Base-by-base conservation (phyloP, 2,329 filamentous ascomycete species). In the Fusarium temperatum region DNA sequence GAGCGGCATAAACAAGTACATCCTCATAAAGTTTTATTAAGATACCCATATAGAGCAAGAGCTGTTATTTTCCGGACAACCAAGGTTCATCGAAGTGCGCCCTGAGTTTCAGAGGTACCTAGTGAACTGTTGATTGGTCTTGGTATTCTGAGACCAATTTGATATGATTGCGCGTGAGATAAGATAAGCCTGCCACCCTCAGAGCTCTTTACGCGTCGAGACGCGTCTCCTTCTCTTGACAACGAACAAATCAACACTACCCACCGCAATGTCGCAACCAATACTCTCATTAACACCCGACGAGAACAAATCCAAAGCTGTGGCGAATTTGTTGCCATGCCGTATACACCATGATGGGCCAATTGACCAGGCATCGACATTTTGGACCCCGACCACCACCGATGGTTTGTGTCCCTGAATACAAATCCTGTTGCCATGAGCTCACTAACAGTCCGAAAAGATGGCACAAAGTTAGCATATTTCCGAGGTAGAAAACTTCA, bases 401-500 rank as follows among this genome's bases (percentile, higher is more conserved):
- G 81, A 81, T 78, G 87, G 86, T 87, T 78, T 79, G 86, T 68
- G 18, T 15, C 45, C 32, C 17, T 58, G 22, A 13, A 17, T 55
- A 42, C 15, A 1, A 11, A 35, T 24, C 22, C 36, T 5, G 39
- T 28, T 28, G 24, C 28, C 41, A 4, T 20, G 28, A 12, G 12
- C 17, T 32, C 11, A 44, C 72, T 78, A 10, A 78, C 38, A 20
- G 26, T 3, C 28, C 32, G 4, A 1, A 12, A 48, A 91, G 89
- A 89, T 78, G 84, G 83, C 15, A 85, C 83, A 5, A 85, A 84
- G 44, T 88, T 87, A 5, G 86, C 91, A 8, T 93, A 95, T 79
- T 93, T 97, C 73, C 91, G 95, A 70, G 95, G 95, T 39, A 90
- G 94, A 55, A 95, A 93, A 79, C 87, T 98, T 3, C 87, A 90